Base-by-base conservation (phyloP, 768 basidiomycete species). In the Sarcodon aspratus region DNA sequence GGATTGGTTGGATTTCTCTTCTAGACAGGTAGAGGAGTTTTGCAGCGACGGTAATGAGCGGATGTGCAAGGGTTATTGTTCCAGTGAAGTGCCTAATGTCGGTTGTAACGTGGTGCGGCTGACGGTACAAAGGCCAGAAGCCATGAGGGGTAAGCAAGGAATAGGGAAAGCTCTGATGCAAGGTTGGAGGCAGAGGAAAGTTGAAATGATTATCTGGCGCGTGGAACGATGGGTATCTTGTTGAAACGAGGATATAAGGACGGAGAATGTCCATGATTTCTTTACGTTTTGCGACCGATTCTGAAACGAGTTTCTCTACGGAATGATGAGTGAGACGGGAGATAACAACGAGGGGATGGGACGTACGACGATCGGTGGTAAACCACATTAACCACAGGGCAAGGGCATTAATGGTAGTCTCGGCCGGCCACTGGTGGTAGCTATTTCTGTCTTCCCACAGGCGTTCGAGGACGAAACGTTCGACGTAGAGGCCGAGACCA, bases 361-460 rank as follows among this genome's bases (percentile, higher is more conserved):
- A 65, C 73, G 45, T 37, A 79, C 79, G 65, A 55, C 67, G 58
- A 6, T 76, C 73, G 9, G 71, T 74, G 33, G 75, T 71, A 55
- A 80, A 67, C 83, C 83, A 86, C 47, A 78, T 60, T 1, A 82
- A 47, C 79, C 81, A 85, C 12, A 85, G 51, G 0, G 75, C 78
- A 46, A 78, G 72, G 0, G 78, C 63, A 50, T 74, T 77, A 27
- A 65, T 42, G 4, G 65, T 57, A 45, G 58, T 75, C 35, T 82
- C 80, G 1, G 62, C 55, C 0, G 82, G 80, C 82, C 83, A 84
- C 1, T 78, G 79, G 38, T 71, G 57, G 50, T 65, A 49, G 9
- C 21, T 4, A 18, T 60, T 57, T 2, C 59, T 49, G 21, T 58
- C 53, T 33, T 72, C 66, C 66, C 75, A 74, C 27, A 82, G 65